A percentile compares a stretch with the other conserved stretches of the same genome.
Conservation (phyloP, 2,329 filamentous ascomycete genomes). For the Alternaria dauci region DNA sequence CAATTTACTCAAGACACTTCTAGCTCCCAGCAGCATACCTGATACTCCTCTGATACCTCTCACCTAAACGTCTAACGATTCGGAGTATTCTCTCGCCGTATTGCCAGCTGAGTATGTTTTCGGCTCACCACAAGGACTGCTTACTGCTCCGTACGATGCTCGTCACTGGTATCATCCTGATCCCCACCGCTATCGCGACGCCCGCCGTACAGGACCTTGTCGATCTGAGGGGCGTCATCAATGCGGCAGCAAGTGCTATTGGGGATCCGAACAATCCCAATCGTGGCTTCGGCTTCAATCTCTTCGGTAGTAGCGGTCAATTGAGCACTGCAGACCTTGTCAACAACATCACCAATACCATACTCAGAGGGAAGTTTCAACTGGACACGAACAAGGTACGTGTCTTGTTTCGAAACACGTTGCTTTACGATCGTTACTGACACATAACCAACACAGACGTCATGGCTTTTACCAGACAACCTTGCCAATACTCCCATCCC, state of each 20-base stretch:
- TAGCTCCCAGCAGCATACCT: constrained; percentile 26
- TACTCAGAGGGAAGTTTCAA: constrained; percentile 42
- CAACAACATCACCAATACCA: constrained; percentile 43
- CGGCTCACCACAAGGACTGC: neutral
- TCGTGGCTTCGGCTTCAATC: constrained; percentile 37
- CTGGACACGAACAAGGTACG: constrained; percentile 43
- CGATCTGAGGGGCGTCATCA: constrained; percentile 40
- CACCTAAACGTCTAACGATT: constrained; percentile 4
- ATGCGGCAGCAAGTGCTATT: constrained; percentile 40
- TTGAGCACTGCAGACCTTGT: constrained; percentile 45
- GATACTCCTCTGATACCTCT: constrained; percentile 12
- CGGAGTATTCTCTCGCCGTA: constrained; percentile 7
- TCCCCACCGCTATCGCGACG: constrained; percentile 30
- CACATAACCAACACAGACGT: constrained; percentile 15
- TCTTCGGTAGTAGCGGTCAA: constrained; percentile 20
- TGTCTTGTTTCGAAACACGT: neutral
- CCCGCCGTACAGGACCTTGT: constrained; percentile 43
- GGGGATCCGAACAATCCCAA: constrained; percentile 39
- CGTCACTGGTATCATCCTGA: constrained; percentile 39
- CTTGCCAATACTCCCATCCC: constrained; percentile 8
- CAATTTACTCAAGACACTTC: constrained; percentile 25
- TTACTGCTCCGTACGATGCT: constrained; percentile 32
- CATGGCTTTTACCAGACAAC: constrained; percentile 27
- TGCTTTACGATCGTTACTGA: constrained; percentile 1
- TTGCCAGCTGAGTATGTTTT: constrained; percentile 21